A percentile compares a stretch with the other conserved stretches of the same genome.
These are phyloP conservation scores for Candida coleopterorum DNA, from an alignment of 805 yeast species.

Conservation along the genomic window DNA sequence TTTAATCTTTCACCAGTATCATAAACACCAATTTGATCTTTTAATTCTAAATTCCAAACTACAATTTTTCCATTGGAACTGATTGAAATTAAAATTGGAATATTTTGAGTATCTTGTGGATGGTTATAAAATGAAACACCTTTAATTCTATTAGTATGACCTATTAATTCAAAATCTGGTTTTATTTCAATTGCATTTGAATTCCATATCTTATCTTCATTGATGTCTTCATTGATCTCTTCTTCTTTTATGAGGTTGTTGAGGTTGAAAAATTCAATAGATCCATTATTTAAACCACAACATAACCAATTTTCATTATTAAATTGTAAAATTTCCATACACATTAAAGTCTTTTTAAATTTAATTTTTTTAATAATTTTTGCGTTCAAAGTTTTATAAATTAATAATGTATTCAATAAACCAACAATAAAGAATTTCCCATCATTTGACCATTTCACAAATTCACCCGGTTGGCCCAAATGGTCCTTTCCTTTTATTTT, in stretches of 20 bases:
- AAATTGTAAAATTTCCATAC: slow-evolving; percentile 47
- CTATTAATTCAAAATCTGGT: slow-evolving; percentile 60
- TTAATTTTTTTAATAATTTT: slow-evolving; percentile 50
- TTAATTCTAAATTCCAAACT: slow-evolving; percentile 65
- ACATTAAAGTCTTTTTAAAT: slow-evolving; percentile 60
- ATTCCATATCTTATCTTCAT: slow-evolving; percentile 24
- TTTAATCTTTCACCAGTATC: slow-evolving; percentile 88
- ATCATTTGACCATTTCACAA: slow-evolving; percentile 59
- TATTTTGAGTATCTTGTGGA: slow-evolving; percentile 26
- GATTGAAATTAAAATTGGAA: slow-evolving; percentile 63
- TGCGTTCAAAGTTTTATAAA: slow-evolving; percentile 63
- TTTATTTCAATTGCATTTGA: slow-evolving; percentile 20
- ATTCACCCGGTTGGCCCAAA: slow-evolving; percentile 58
- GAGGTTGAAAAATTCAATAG: slow-evolving; percentile 54
- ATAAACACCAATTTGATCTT: slow-evolving; percentile 86
- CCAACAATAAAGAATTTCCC: slow-evolving; percentile 81
- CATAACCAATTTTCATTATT: slow-evolving; percentile 53
- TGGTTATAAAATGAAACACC: slow-evolving; percentile 55
- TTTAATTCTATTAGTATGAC: slow-evolving; percentile 84
- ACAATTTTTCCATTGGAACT: slow-evolving; percentile 93
- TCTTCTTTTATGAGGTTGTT: too few relatives aligned
- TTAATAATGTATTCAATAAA: slow-evolving; percentile 54
- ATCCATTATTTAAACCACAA: slow-evolving; percentile 69
- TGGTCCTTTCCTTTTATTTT: slow-evolving; percentile 68
- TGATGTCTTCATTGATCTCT: slow-evolving; percentile 15